These are phyloP conservation scores for Oryza longistaminata DNA, from an alignment of 176 grass and related monocot genomes.

Conservation along the genomic window DNA sequence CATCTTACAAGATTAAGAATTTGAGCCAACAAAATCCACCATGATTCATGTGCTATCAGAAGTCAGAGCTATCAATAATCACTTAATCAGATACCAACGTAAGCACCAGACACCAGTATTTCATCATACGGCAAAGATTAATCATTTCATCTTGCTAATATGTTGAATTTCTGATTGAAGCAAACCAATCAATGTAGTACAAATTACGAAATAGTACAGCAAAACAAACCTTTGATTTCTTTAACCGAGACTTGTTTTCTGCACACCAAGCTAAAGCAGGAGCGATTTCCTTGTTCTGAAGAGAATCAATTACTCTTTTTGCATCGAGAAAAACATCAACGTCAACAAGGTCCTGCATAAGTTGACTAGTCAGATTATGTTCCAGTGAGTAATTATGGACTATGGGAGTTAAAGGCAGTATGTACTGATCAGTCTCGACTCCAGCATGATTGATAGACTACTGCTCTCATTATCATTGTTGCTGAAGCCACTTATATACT, in stretches of 20 bases:
- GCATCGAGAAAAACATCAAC: constrained; percentile 85
- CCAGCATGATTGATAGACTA: not conserved
- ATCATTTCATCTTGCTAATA: too few species aligned
- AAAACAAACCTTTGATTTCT: constrained; percentile 93
- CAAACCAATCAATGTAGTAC: not conserved
- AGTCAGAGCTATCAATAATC: constrained; percentile 7
- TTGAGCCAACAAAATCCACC: not conserved
- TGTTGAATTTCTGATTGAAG: not conserved
- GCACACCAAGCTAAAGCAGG: constrained; percentile 94
- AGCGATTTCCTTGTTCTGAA: constrained; percentile 80
- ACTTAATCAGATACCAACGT: not conserved
- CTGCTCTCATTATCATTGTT: not conserved
- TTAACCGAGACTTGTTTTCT: constrained; percentile 94
- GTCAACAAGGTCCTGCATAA: constrained; percentile 84
- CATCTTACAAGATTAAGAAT: not conserved
- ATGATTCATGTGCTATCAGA: not conserved
- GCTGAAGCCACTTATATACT: not conserved
- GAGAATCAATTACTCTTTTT: constrained; percentile 91
- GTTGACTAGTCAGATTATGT: constrained; percentile 29
- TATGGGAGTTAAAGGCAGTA: not conserved
- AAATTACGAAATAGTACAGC: not conserved
- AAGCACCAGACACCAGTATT: not conserved
- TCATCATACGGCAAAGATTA: too few species aligned
- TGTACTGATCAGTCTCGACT: not conserved
- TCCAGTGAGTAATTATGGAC: not conserved